phyloP scores from a whole-genome alignment of 768 basidiomycete genomes.

The Boletus reticulatus region DNA sequence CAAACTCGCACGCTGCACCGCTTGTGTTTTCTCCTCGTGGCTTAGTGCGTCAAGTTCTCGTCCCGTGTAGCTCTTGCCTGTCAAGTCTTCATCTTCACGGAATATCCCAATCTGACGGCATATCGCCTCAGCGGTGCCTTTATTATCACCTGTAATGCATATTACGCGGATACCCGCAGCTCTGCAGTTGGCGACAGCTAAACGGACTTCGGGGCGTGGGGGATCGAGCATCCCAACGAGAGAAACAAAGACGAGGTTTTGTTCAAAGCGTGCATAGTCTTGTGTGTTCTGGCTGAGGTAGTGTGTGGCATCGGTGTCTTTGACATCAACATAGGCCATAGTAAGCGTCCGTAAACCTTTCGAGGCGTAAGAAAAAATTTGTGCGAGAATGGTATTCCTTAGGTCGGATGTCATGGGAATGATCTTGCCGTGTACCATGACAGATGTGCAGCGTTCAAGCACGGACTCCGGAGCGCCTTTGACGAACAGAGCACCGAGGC shows the following conservation, averaged over 20 bases:
- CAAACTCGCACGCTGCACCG: constrained; percentile 84
- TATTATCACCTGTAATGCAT: constrained; percentile 98
- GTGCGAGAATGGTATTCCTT: constrained; percentile 57
- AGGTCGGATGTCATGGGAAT: constrained; percentile 66
- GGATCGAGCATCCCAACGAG: constrained; percentile 98
- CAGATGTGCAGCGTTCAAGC: constrained; percentile 81
- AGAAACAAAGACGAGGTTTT: constrained; percentile 89
- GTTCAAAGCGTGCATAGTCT: constrained; percentile 90
- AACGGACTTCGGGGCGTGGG: constrained; percentile 88
- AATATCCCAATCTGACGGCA: constrained; percentile 97
- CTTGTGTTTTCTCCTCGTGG: constrained; percentile 77
- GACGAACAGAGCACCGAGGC: constrained; percentile 77
- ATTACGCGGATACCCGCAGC: constrained; percentile 94
- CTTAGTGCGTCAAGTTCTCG: constrained; percentile 82
- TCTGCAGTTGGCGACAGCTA: constrained; percentile 84
- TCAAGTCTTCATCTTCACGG: constrained; percentile 77
- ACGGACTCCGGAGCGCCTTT: constrained; percentile 98
- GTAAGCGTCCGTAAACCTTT: constrained; percentile 89
- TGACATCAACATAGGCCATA: constrained; percentile 79
- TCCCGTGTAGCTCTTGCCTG: constrained; percentile 96
- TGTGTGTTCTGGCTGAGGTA: constrained; percentile 76
- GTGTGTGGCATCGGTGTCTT: constrained; percentile 73
- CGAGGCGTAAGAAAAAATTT: constrained; percentile 70
- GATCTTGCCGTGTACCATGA: constrained; percentile 59
- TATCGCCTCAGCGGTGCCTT: constrained; percentile 96